A percentile compares a stretch with the other conserved stretches of the same genome.
phyloP scores from a whole-genome alignment of 345 rosid genomes.

The Kernera saxatilis region DNA sequence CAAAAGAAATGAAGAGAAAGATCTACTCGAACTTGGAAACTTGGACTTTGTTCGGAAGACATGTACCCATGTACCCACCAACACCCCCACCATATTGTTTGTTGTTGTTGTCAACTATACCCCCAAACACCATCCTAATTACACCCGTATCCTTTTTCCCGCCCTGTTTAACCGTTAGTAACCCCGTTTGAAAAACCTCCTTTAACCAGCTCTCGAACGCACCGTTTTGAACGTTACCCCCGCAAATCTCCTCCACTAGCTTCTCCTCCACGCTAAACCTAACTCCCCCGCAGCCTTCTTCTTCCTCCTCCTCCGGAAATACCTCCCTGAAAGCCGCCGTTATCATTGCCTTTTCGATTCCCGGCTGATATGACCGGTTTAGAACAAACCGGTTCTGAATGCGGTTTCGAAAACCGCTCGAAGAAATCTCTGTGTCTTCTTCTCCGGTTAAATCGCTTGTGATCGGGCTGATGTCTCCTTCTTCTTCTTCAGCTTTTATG shows the following conservation, averaged over 20 bases:
- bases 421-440: constrained; percentile 31
- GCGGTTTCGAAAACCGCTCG: constrained; percentile 40
- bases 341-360: constrained; percentile 34
- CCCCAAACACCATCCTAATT: constrained; percentile 41
- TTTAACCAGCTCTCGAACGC: constrained; percentile 70
- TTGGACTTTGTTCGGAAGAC: constrained; percentile 41
- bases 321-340: constrained; percentile 38
- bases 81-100: constrained; percentile 32
- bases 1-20: not conserved
- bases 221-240: constrained; percentile 34
- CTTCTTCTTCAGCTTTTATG: constrained; percentile 53
- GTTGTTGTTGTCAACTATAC: constrained; percentile 36
- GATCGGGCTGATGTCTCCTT: constrained; percentile 55
- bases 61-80: constrained; percentile 38
- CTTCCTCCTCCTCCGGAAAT: constrained; percentile 41
- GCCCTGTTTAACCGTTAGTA: constrained; percentile 33
- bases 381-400: constrained; percentile 56
- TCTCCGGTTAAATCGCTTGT: constrained; percentile 68
- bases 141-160: constrained; percentile 36
- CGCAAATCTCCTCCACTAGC: constrained; percentile 45
- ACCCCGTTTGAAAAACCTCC: constrained; percentile 55
- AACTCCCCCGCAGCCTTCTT: constrained; percentile 23
- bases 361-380: constrained; percentile 28
- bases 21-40: constrained; percentile 34
- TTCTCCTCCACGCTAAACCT: constrained; percentile 66